Evolutionary conservation across 2,329 filamentous ascomycete species (phyloP).

Genomic region (Nannizzia gypsea): DNA sequence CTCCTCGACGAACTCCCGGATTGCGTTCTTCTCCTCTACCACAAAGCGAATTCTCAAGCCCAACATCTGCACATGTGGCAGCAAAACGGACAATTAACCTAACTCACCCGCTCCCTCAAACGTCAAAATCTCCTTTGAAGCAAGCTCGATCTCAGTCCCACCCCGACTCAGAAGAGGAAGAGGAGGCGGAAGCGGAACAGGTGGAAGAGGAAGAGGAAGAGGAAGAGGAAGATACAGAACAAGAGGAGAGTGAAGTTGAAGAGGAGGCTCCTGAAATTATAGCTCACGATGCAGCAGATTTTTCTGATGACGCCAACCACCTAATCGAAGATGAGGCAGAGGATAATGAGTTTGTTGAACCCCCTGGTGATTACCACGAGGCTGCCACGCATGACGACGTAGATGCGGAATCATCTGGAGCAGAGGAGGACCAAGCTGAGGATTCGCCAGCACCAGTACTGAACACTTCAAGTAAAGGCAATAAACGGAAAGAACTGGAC

Average conservation of each 20-base stretch:
- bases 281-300: conserved; percentile 18
- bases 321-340: conserved; percentile 20
- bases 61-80: conserved; percentile 21
- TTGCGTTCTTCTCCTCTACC: conserved; percentile 33
- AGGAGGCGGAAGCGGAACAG: conserved; percentile 16
- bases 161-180: conserved; percentile 20
- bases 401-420: conserved; percentile 12
- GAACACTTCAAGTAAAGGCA: conserved; percentile 10
- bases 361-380: conserved; percentile 20
- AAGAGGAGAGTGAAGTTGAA: conserved; percentile 4
- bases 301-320: conserved; percentile 28
- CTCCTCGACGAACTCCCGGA: conserved; percentile 32
- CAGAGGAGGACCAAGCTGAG: conserved; percentile 12
- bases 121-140: conserved; percentile 27
- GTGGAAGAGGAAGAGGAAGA: conserved; percentile 17
- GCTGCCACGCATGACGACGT: conserved; percentile 13
- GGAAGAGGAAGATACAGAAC: conserved; percentile 7
- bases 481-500: conserved; percentile 12
- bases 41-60: conserved; percentile 29
- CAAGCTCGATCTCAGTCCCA: conserved; percentile 25
- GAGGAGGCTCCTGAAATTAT: conserved; percentile 14
- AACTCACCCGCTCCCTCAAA: conserved; percentile 16
- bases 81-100: conserved; percentile 17
- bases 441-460: conserved; percentile 8
- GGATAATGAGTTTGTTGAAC: conserved; percentile 20